phyloP scores from a whole-genome alignment of 495 filamentous ascomycete species.

The Aeminium ludgeri region DNA sequence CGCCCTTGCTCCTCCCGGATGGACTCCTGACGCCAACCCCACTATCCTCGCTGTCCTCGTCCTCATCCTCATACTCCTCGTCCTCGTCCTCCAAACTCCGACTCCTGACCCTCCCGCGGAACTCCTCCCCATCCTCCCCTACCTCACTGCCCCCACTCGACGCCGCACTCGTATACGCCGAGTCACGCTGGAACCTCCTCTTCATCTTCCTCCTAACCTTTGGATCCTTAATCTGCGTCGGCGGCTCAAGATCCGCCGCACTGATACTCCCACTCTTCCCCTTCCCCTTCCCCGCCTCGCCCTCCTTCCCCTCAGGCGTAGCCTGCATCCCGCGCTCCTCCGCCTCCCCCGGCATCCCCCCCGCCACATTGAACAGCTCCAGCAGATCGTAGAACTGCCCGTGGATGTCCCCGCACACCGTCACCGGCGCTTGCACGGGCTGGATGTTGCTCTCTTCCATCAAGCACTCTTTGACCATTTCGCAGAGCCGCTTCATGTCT shows the following conservation, averaged over 20 bases:
- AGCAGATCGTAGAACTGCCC: slow-evolving; percentile 98
- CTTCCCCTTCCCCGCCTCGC: neutral
- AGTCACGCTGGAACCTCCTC: slow-evolving; percentile 26
- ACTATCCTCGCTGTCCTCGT: slow-evolving; percentile 15
- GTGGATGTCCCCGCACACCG: slow-evolving; percentile 95
- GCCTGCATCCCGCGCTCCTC: slow-evolving; percentile 36
- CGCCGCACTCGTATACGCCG: slow-evolving; percentile 22
- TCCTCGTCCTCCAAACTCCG: slow-evolving; percentile 16
- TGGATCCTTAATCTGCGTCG: slow-evolving; percentile 67
- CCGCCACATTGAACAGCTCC: slow-evolving; percentile 89
- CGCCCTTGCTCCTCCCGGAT: slow-evolving; percentile 11
- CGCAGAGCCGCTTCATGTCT: slow-evolving; percentile 96
- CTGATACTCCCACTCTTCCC: slow-evolving; percentile 35
- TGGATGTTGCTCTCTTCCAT: slow-evolving; percentile 99
- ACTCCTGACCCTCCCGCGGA: slow-evolving; percentile 27
- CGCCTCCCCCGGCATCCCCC: slow-evolving; percentile 77
- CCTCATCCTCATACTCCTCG: slow-evolving; percentile 15
- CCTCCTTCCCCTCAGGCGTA: slow-evolving; percentile 15
- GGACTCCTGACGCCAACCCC: slow-evolving; percentile 14
- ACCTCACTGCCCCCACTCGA: slow-evolving; percentile 34
- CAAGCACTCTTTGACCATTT: slow-evolving; percentile 93
- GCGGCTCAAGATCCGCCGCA: slow-evolving; percentile 74
- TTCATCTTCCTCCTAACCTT: slow-evolving; percentile 67
- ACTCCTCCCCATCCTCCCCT: slow-evolving; percentile 29
- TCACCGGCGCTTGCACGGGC: slow-evolving; percentile 90